phyloP scores from a whole-genome alignment of 2,329 filamentous ascomycete genomes.

The Colletotrichum liriopes region DNA sequence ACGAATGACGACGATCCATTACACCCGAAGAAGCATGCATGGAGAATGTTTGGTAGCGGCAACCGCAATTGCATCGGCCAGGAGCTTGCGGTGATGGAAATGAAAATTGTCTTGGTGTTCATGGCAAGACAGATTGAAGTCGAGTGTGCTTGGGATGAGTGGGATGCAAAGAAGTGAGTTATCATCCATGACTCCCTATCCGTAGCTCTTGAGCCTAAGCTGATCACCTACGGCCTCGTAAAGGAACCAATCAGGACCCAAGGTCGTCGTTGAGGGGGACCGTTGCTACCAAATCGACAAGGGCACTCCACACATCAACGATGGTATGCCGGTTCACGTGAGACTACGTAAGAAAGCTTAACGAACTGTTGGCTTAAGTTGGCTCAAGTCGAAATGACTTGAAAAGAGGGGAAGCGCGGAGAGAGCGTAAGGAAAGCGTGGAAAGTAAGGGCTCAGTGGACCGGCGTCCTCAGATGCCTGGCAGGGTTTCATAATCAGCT shows the following conservation, averaged over 20 bases:
- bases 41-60: constrained; percentile 67
- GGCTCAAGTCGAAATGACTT: background rate
- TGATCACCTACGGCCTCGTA: background rate
- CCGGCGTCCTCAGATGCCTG: background rate
- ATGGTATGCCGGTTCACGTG: constrained; percentile 56
- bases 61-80: constrained; percentile 70
- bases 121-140: constrained; percentile 67
- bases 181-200: no score
- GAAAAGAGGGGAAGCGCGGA: background rate
- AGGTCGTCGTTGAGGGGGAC: constrained; percentile 49
- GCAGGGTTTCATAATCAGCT: background rate
- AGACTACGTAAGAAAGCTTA: constrained; percentile 40
- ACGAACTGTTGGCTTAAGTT: background rate
- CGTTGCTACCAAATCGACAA: constrained; percentile 50
- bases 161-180: constrained; percentile 50
- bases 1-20: constrained; percentile 36
- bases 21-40: constrained; percentile 55
- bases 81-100: constrained; percentile 68
- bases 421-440: no score
- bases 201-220: background rate
- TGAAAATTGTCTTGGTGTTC: constrained; percentile 65
- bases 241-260: constrained; percentile 46
- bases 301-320: constrained; percentile 54
- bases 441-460: background rate
- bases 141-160: constrained; percentile 59